A percentile compares a stretch with the other conserved stretches of the same genome.
Conservation (phyloP, 805 yeast genomes). For the Metschnikowia orientalis region DNA sequence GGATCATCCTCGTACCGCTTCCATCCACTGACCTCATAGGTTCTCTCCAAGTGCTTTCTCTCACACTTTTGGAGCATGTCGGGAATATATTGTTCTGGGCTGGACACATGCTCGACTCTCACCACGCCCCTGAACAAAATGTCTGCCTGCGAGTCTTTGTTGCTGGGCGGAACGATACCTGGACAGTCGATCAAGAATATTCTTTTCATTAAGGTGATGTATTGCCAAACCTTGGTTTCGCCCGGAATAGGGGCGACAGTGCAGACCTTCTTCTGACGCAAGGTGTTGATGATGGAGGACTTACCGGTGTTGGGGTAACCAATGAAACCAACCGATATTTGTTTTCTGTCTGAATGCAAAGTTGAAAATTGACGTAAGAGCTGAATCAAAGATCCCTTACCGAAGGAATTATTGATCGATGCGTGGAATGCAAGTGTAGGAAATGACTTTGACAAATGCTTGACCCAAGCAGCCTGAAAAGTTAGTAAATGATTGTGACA, state of each 20-base stretch:
- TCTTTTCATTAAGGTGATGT: constrained; percentile 93
- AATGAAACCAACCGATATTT: constrained; percentile 93
- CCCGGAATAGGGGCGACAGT: constrained; percentile 98
- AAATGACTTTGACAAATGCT: constrained; percentile 81
- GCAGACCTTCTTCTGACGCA: constrained; percentile 93
- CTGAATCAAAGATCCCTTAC: constrained; percentile 95
- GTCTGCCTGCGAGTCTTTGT: constrained; percentile 86
- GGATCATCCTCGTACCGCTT: constrained; percentile 38
- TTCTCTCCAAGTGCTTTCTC: constrained; percentile 85
- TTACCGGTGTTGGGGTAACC: constrained; percentile 99
- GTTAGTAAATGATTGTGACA: constrained; percentile 19
- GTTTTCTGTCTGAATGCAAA: constrained; percentile 88
- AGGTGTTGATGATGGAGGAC: constrained; percentile 89
- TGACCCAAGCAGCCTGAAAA: constrained; percentile 95
- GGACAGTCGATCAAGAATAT: constrained; percentile 97
- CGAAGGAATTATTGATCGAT: constrained; percentile 93
- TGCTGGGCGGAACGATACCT: constrained; percentile 95
- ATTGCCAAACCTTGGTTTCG: constrained; percentile 98
- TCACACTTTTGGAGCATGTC: constrained; percentile 82
- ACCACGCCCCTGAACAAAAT: constrained; percentile 95
- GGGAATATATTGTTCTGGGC: constrained; percentile 94
- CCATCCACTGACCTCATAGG: constrained; percentile 95
- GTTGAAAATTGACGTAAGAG: constrained; percentile 88
- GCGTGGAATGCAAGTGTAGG: constrained; percentile 99
- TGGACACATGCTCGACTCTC: constrained; percentile 93